phyloP scores from a whole-genome alignment of 2,329 filamentous ascomycete species.

The Phoma sp. region DNA sequence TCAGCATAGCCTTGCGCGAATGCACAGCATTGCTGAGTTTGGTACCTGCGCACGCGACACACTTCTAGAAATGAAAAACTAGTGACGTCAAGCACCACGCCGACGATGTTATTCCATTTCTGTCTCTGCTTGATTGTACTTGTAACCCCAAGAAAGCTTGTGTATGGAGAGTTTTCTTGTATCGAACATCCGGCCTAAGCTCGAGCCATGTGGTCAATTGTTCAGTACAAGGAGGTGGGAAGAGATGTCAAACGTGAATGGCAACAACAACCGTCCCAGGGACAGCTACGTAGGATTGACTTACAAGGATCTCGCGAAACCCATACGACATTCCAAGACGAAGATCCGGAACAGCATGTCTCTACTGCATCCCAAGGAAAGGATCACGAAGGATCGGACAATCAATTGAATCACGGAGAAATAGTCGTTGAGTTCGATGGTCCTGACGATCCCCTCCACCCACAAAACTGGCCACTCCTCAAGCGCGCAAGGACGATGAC shows the following conservation, averaged over 20 bases:
- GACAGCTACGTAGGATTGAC: not conserved
- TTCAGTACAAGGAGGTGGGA: conserved; percentile 4
- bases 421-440: not conserved
- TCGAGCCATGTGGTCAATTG: conserved; percentile 1
- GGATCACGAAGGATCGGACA: not conserved
- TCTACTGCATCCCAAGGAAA: not conserved
- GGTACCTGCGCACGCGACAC: not conserved
- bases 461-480: conserved; percentile 7
- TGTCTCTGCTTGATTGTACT: not conserved
- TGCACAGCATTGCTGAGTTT: not conserved
- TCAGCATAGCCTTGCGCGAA: not conserved
- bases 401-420: not conserved
- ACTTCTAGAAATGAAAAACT: not conserved
- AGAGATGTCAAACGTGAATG: not conserved
- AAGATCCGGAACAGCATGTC: not conserved
- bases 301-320: not conserved
- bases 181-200: not conserved
- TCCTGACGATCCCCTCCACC: conserved; percentile 1
- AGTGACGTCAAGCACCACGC: not conserved
- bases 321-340: not conserved
- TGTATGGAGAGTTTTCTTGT: not conserved
- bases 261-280: not conserved
- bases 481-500: not conserved
- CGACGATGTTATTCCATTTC: not conserved
- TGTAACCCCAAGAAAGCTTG: not conserved